phyloP scores from a whole-genome alignment of 2,329 filamentous ascomycete species.

The Passalora sequoiae region DNA sequence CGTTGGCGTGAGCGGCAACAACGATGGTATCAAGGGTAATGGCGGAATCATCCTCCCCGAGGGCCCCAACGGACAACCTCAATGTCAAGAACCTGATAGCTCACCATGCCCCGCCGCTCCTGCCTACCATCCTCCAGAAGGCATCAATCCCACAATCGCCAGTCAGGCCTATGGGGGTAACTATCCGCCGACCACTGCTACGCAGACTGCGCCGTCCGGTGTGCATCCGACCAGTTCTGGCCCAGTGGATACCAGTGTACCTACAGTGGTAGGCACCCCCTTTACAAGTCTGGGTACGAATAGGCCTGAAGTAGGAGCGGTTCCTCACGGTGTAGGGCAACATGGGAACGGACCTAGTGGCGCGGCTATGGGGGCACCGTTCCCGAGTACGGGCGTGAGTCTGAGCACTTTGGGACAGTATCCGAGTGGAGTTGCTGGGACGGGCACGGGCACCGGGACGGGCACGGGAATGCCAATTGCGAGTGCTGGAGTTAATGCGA shows the following conservation, averaged over 20 bases:
- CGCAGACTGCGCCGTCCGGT: constrained; percentile 4
- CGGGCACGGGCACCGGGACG: too few relatives aligned
- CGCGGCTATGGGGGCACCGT: too few relatives aligned
- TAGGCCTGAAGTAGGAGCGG: too few relatives aligned
- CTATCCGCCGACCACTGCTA: neutral
- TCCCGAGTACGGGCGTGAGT: too few relatives aligned
- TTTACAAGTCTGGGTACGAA: neutral
- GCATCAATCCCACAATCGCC: constrained; percentile 3
- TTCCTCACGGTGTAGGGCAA: too few relatives aligned
- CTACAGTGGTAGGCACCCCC: neutral
- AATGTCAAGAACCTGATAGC: neutral
- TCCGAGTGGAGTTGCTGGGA: too few relatives aligned
- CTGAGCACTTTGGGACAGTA: too few relatives aligned
- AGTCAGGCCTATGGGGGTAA: neutral
- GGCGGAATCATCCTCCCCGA: constrained; percentile 3
- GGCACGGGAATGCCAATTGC: too few relatives aligned
- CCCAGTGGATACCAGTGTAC: neutral
- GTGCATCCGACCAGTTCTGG: constrained; percentile 3
- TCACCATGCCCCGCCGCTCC: neutral
- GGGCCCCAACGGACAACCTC: neutral
- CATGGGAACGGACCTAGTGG: too few relatives aligned
- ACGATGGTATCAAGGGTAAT: too few relatives aligned
- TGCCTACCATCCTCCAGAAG: constrained; percentile 1
- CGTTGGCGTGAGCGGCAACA: too few relatives aligned
- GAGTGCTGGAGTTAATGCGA: too few relatives aligned